A percentile compares a stretch with the other conserved stretches of the same genome.
phyloP scores from a whole-genome alignment of 2,329 filamentous ascomycete species.

The Ophiostoma novo-ulmi region DNA sequence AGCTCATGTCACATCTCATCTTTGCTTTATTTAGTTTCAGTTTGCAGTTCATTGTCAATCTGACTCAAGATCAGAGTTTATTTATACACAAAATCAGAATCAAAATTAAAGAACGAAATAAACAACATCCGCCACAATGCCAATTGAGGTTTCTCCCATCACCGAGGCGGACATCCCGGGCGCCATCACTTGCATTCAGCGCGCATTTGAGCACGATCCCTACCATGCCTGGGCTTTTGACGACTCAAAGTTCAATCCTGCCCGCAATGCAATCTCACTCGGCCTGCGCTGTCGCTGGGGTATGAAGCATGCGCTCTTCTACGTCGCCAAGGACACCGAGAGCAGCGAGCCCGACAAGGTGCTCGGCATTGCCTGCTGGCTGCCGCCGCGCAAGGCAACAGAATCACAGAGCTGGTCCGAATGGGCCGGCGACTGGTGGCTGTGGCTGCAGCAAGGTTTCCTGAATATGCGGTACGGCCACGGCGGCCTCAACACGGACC shows the following conservation, averaged over 20 bases:
- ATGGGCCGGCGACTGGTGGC: slow-evolving; percentile 16
- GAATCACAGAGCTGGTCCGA: slow-evolving; percentile 3
- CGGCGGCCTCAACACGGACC: background rate
- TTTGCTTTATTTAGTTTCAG: background rate
- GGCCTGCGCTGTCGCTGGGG: slow-evolving; percentile 16
- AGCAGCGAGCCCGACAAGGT: slow-evolving; percentile 8
- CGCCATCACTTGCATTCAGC: slow-evolving; percentile 15
- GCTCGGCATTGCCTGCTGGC: slow-evolving; percentile 15
- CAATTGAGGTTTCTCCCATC: slow-evolving; percentile 3
- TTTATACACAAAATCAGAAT: background rate
- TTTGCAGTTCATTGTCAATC: background rate
- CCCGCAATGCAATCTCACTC: slow-evolving; percentile 11
- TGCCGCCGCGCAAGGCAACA: slow-evolving; percentile 7
- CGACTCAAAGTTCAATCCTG: background rate
- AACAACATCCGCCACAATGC: background rate
- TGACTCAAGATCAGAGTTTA: no score
- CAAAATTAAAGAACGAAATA: background rate
- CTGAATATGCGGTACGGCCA: slow-evolving; percentile 15
- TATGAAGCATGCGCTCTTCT: slow-evolving; percentile 14
- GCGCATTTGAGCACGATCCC: slow-evolving; percentile 11
- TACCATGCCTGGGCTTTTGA: slow-evolving; percentile 13
- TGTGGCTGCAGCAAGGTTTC: slow-evolving; percentile 16
- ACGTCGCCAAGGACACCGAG: slow-evolving; percentile 8
- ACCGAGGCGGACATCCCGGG: slow-evolving; percentile 11
- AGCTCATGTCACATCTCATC: background rate